Conservation (phyloP, 1,284 basidiomycete species). For the Coniferiporia weirii region DNA sequence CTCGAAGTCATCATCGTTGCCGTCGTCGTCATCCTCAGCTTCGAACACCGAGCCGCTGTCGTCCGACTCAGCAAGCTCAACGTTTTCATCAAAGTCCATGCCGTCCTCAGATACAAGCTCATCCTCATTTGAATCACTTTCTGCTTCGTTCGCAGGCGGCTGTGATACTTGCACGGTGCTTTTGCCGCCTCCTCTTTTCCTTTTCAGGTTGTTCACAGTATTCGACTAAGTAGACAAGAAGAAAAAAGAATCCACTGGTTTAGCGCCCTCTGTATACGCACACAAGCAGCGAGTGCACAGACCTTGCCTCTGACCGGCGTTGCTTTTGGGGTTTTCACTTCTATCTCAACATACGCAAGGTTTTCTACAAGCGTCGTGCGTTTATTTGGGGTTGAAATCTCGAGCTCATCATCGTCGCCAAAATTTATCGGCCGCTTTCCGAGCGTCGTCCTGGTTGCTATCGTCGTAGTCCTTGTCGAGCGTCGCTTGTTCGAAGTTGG, state of each 20-base stretch:
- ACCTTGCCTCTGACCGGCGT: constrained; percentile 11
- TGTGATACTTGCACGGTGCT: constrained; percentile 17
- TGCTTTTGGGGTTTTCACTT: constrained; percentile 6
- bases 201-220: constrained; percentile 21
- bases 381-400: constrained; percentile 11
- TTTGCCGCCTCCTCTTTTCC: constrained; percentile 32
- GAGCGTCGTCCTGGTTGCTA: background rate
- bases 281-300: constrained; percentile 30
- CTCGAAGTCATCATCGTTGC: constrained; percentile 38
- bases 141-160: constrained; percentile 26
- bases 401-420: constrained; percentile 25
- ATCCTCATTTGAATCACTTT: constrained; percentile 22
- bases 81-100: constrained; percentile 17
- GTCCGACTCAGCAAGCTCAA: constrained; percentile 13
- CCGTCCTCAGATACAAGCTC: constrained; percentile 22
- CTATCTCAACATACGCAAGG: constrained; percentile 21
- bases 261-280: constrained; percentile 23
- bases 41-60: constrained; percentile 23
- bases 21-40: constrained; percentile 35
- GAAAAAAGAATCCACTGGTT: background rate
- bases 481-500: background rate
- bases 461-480: background rate
- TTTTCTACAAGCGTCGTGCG: constrained; percentile 17
- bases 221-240: background rate
- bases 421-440: background rate